Evolutionary conservation across 225 moss, liverwort and hornwort species (phyloP).

Genomic region (Polytrichum commune): DNA sequence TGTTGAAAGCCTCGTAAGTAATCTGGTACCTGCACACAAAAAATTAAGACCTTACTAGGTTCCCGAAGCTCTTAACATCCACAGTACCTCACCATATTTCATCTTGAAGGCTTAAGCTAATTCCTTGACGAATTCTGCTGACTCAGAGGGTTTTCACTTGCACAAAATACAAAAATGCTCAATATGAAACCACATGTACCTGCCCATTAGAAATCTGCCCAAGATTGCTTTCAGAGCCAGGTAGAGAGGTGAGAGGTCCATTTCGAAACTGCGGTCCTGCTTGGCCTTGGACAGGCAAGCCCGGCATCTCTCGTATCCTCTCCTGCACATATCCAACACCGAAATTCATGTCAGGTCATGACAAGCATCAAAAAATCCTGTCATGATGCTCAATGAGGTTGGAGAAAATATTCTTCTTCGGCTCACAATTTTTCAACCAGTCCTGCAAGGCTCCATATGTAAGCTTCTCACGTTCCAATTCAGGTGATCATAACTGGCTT

Average conservation of each 20-base stretch:
- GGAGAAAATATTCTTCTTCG: too few species aligned
- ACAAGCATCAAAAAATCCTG: not conserved
- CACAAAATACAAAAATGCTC: too few species aligned
- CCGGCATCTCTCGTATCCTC: conserved; percentile 74
- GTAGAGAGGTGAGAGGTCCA: conserved; percentile 69
- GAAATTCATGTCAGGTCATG: conserved; percentile 15
- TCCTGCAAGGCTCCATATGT: too few species aligned
- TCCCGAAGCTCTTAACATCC: not conserved
- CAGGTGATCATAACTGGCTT: too few species aligned
- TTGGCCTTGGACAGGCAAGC: conserved; percentile 66
- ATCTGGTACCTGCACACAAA: conserved; percentile 45
- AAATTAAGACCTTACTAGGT: not conserved
- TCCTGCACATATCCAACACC: conserved; percentile 50
- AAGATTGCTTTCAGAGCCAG: conserved; percentile 67
- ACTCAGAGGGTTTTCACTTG: too few species aligned
- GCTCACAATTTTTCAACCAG: too few species aligned
- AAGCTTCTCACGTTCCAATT: too few species aligned
- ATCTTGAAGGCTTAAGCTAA: too few species aligned
- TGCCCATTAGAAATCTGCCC: conserved; percentile 42
- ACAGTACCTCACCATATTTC: not conserved
- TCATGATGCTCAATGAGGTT: too few species aligned
- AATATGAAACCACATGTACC: conserved; percentile 21
- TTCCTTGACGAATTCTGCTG: too few species aligned
- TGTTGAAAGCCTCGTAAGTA: conserved; percentile 52
- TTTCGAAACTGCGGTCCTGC: conserved; percentile 40